Evolutionary conservation across 805 yeast species (phyloP).

Genomic region (Torulaspora franciscae): DNA sequence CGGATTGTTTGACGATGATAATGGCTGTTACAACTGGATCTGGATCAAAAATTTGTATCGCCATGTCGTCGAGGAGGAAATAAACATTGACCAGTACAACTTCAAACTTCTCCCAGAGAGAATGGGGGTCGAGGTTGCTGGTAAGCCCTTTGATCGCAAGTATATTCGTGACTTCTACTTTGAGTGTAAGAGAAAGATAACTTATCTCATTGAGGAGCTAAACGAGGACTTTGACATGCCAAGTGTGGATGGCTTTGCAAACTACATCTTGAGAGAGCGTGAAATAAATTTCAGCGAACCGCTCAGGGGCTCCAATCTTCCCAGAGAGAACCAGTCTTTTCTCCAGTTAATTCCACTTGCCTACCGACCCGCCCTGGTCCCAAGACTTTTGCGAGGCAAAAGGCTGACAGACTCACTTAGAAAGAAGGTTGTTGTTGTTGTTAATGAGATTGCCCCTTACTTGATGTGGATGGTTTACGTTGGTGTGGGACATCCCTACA

Average conservation of each 20-base stretch:
- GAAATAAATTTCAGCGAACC: too few relatives aligned
- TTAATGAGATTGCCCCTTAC: too few relatives aligned
- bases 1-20: slow-evolving; percentile 2
- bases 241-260: slow-evolving; percentile 2
- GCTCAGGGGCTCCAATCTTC: background rate
- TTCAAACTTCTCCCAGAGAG: background rate
- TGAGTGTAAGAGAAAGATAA: background rate
- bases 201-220: background rate
- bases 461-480: background rate
- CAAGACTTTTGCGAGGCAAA: background rate
- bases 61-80: background rate
- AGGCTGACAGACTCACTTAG: too few relatives aligned
- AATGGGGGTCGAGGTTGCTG: slow-evolving; percentile 2
- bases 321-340: background rate
- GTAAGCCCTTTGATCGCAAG: slow-evolving; percentile 7
- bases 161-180: slow-evolving; percentile 6
- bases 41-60: too few relatives aligned
- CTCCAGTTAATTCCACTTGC: background rate
- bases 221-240: slow-evolving; percentile 1
- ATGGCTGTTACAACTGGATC: slow-evolving; percentile 1
- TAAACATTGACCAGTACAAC: background rate
- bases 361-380: background rate
- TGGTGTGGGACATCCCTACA: too few relatives aligned
- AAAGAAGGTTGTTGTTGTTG: too few relatives aligned
- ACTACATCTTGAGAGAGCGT: background rate